A percentile compares a stretch with the other conserved stretches of the same genome.
Evolutionary conservation across 1,284 basidiomycete species (phyloP).

Genomic region (Phylloboletellus chloephorus): DNA sequence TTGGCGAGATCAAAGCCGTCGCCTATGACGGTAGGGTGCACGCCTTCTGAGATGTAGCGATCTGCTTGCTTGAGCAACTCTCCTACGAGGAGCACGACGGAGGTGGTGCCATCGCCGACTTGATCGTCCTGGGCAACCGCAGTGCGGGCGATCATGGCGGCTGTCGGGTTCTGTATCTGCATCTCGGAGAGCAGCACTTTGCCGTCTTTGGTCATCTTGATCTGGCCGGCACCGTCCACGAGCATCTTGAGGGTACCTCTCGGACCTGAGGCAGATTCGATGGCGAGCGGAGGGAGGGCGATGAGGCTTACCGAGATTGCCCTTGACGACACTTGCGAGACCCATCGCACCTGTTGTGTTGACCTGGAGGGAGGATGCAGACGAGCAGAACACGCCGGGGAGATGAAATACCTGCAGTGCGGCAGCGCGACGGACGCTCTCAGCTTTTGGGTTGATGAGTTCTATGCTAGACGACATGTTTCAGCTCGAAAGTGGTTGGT

Average conservation of each 20-base stretch:
- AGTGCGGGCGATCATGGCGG: conserved; percentile 98
- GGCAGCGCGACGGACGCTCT: conserved; percentile 88
- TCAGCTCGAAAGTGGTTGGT: conserved; percentile 19
- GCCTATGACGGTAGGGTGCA: conserved; percentile 94
- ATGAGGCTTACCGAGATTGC: conserved; percentile 76
- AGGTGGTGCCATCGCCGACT: conserved; percentile 98
- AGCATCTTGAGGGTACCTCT: conserved; percentile 99
- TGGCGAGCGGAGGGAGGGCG: conserved; percentile 15
- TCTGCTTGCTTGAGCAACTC: conserved; percentile 98
- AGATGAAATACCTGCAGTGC: conserved; percentile 76
- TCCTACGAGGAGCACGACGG: conserved; percentile 94
- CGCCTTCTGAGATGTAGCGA: conserved; percentile 96
- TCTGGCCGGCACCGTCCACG: conserved; percentile 97
- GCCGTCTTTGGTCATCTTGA: conserved; percentile 99
- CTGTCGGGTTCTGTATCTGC: conserved; percentile 99
- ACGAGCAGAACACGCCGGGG: conserved; percentile 15
- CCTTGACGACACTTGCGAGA: conserved; percentile 94
- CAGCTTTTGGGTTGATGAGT: conserved; percentile 93
- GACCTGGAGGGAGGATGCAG: conserved; percentile 46
- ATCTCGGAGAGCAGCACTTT: conserved; percentile 99
- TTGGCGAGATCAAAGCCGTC: conserved; percentile 98
- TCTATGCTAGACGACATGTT: conserved; percentile 78
- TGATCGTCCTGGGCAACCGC: conserved; percentile 99
- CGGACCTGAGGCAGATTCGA: conserved; percentile 56
- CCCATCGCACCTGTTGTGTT: conserved; percentile 94